A percentile compares a stretch with the other conserved stretches of the same genome.
Evolutionary conservation across 2,329 filamentous ascomycete genomes (phyloP).

Genomic region (Lasiodiplodia hormozganensis): DNA sequence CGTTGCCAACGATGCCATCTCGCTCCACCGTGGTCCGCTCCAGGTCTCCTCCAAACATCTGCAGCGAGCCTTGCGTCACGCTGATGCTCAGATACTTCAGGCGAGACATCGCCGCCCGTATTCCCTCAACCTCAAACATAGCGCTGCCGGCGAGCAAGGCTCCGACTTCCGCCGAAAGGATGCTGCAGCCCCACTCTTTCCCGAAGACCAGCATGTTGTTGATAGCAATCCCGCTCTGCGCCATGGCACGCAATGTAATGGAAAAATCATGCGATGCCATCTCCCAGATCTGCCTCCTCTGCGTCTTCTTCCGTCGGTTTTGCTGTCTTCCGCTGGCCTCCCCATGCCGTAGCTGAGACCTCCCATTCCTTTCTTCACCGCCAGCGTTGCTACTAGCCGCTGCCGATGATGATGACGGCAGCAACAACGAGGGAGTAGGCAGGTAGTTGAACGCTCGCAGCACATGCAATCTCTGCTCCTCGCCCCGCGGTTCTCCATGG

Average conservation of each 20-base stretch:
- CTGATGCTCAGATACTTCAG: not conserved
- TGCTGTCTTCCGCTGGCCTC: not conserved
- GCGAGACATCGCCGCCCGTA: not conserved
- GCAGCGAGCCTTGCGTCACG: not conserved
- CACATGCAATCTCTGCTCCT: not conserved
- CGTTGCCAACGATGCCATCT: not conserved
- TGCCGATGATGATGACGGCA: no score
- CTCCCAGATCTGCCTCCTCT: not conserved
- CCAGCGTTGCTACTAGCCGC: not conserved
- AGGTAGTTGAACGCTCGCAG: not conserved
- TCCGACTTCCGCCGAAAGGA: not conserved
- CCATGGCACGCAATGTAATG: not conserved
- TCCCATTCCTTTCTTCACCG: not conserved
- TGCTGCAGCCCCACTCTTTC: not conserved
- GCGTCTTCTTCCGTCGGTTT: not conserved
- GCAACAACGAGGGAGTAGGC: not conserved
- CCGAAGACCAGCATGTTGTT: not conserved
- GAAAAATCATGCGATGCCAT: not conserved
- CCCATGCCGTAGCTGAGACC: not conserved
- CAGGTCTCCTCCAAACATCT: not conserved
- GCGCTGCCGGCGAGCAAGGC: not conserved
- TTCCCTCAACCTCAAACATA: not conserved
- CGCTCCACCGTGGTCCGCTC: not conserved
- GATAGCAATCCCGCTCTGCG: not conserved
- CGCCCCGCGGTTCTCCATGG: not conserved